Base-by-base conservation (phyloP, 78 protist genomes). In the Dictyostelium capitatum region DNA sequence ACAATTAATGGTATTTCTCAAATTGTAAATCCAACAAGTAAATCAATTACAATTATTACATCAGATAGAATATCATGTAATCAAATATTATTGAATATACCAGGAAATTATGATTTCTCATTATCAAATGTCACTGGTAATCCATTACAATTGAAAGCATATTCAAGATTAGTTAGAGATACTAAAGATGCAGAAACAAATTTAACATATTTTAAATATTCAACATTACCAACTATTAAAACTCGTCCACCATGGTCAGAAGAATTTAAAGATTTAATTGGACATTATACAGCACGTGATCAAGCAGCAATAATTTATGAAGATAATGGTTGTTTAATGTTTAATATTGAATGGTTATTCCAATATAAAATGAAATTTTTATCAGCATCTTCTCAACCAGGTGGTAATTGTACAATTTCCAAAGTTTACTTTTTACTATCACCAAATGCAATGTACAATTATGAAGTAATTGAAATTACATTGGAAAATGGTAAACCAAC, bases 261-360 rank as follows among this genome's bases (percentile, higher is more conserved):
- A 23, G 32, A 20, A 50, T n/a, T 77, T 20, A 41, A 77, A 70
- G 56, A 59, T 43, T 10, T 87, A 9, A 4, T 56, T 65, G 93
- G 93, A 47, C 25, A 59, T 48, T 87, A 87, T 87, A 17, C 23
- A 12, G 79, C 93, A 6, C 59, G 64, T 37, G 83, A 87, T 25
- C 93, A 87, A 32, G 20, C 65, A 20, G 93, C 73, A 30, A 5
- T 87, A 4, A 77, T 87, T 43, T 87, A 28, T 78, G 93, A 87
- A 87, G 93, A 87, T 8, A 74, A 77, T 64, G 93, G 84, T 41
- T 30, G 25, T 6, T 59, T 87, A 37, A 37, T n/a, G 28, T 46
- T 87, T 5, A 75, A 82, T 14, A 87, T 87, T 23, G 93, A 87
- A 50, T 74, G 83, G 79, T 32, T 87, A 25, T 77, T 87, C 41